These are phyloP conservation scores for Striga asiatica DNA, from an alignment of 257 asterid species.

Conservation along the genomic window DNA sequence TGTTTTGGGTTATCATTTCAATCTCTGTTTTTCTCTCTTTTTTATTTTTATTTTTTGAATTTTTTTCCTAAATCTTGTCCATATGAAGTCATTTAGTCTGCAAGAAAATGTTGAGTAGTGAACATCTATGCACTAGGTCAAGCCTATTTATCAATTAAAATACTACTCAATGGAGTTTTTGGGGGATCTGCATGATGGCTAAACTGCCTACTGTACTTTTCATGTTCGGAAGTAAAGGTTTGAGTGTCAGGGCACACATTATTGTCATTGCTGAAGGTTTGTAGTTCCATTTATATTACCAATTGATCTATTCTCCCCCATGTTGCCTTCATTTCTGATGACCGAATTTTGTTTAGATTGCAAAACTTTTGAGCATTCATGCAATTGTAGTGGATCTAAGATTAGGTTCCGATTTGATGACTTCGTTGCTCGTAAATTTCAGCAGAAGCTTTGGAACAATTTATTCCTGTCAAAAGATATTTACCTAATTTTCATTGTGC, in stretches of 20 bases:
- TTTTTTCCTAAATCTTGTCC: not conserved
- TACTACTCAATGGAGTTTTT: too few species aligned
- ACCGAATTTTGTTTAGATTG: too few species aligned
- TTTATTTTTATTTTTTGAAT: not conserved
- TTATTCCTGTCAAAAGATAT: not conserved
- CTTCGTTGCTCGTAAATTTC: not conserved
- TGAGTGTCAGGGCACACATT: not conserved
- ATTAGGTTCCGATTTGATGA: not conserved
- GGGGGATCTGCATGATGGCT: not conserved
- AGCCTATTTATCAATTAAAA: not conserved
- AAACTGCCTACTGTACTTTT: not conserved
- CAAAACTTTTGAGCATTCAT: not conserved
- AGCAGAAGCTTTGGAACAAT: not conserved
- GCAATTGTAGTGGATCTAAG: not conserved
- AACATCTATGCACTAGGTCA: not conserved
- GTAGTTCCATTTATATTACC: not conserved
- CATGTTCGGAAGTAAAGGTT: not conserved
- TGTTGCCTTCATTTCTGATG: too few species aligned
- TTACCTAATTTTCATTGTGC: not conserved
- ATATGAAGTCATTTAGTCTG: too few species aligned
- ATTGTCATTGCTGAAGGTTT: not conserved
- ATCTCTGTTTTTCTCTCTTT: not conserved
- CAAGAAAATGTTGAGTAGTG: too few species aligned
- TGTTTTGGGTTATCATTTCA: too few species aligned
- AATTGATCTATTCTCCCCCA: too few species aligned